Evolutionary conservation across 208 protist genomes (phyloP).

Genomic region (Leishmania gerbilli): DNA sequence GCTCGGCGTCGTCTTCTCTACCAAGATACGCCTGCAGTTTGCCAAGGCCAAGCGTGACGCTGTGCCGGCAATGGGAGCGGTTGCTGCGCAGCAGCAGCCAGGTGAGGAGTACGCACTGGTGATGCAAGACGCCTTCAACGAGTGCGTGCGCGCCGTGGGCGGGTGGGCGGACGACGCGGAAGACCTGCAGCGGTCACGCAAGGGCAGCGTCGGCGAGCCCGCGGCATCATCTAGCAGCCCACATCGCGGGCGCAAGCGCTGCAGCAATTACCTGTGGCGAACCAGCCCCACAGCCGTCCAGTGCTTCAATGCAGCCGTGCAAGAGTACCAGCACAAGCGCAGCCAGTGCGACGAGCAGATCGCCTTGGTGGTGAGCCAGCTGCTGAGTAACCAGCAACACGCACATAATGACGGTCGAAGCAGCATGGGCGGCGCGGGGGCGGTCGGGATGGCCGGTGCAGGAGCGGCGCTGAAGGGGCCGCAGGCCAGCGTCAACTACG

Average conservation of each 20-base stretch:
- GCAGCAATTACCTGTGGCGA: constrained; percentile 52
- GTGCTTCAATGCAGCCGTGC: constrained; percentile 45
- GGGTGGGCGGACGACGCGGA: constrained; percentile 7
- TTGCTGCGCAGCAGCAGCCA: constrained; percentile 23
- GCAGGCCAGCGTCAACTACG: background rate
- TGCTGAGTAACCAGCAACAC: constrained; percentile 65
- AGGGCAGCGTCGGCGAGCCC: background rate
- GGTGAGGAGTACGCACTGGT: constrained; percentile 41
- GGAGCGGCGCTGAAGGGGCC: background rate
- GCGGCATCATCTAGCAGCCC: background rate
- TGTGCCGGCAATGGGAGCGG: constrained; percentile 4
- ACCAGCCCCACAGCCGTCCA: constrained; percentile 31
- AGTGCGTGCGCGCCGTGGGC: constrained; percentile 32
- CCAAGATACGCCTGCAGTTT: constrained; percentile 22
- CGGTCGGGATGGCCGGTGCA: background rate
- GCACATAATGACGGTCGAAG: constrained; percentile 17
- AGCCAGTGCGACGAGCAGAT: constrained; percentile 70
- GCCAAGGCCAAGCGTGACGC: constrained; percentile 3
- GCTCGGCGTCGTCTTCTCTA: constrained; percentile 51
- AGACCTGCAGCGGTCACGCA: background rate
- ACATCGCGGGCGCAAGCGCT: background rate
- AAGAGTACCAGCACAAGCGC: constrained; percentile 48
- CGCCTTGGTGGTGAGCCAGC: constrained; percentile 57
- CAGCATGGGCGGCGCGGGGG: background rate
- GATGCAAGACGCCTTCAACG: constrained; percentile 55